phyloP scores from a whole-genome alignment of 78 protist genomes.

The Salpingoeca rosetta region DNA sequence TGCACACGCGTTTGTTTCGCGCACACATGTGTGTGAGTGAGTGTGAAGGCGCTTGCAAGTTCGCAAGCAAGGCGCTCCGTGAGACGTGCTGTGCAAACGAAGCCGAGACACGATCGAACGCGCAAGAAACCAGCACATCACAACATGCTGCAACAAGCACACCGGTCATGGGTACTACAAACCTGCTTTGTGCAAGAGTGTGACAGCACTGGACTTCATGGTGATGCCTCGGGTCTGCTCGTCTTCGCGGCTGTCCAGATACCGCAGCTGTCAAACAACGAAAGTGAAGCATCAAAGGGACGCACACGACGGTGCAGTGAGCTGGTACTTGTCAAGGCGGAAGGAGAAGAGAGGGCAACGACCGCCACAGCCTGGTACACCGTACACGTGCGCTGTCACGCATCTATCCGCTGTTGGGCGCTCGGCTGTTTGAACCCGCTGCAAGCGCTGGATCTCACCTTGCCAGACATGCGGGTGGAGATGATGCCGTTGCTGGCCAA shows the following conservation, averaged over 20 bases:
- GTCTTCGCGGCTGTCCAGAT: constrained; percentile 76
- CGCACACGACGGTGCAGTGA: too few relatives aligned
- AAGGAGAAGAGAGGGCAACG: background rate
- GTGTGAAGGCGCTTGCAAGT: background rate
- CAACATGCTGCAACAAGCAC: background rate
- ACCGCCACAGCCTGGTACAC: background rate
- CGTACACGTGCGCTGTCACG: background rate
- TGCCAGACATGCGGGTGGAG: constrained; percentile 74
- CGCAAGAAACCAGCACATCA: too few relatives aligned
- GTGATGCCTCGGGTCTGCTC: constrained; percentile 93
- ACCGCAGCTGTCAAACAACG: constrained; percentile 33
- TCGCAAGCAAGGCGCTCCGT: background rate
- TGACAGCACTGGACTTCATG: constrained; percentile 87
- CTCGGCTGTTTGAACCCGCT: too few relatives aligned
- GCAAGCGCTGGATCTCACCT: constrained; percentile 35
- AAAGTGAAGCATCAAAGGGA: background rate
- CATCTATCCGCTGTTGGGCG: too few relatives aligned
- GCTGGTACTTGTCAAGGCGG: background rate
- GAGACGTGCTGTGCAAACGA: too few relatives aligned
- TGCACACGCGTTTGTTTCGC: too few relatives aligned
- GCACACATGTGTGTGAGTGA: background rate
- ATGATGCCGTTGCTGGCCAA: constrained; percentile 84
- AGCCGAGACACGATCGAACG: too few relatives aligned
- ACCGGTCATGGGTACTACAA: background rate
- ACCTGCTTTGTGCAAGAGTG: constrained; percentile 34